A percentile compares a stretch with the other conserved stretches of the same genome.
Conservation (phyloP, 371 early-diverging fungal genomes). For the Racocetra persica region DNA sequence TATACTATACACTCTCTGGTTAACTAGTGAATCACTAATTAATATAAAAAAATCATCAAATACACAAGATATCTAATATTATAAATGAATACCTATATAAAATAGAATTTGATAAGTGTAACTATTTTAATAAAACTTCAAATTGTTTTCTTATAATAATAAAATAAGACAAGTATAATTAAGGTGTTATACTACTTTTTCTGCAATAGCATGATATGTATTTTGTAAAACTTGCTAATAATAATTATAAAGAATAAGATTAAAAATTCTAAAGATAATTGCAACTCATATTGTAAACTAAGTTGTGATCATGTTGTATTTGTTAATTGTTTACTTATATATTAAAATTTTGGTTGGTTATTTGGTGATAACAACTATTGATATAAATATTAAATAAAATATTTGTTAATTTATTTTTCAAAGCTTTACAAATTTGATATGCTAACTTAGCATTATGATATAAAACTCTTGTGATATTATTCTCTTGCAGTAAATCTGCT, state of each 20-base stretch:
- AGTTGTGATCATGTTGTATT: not conserved
- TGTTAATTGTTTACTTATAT: not conserved
- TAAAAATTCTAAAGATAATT: too few species aligned
- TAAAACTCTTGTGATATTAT: not conserved
- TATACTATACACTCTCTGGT: too few species aligned
- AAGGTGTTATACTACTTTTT: not conserved
- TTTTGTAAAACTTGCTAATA: not conserved
- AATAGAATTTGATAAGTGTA: not conserved
- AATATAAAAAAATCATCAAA: conserved; percentile 15
- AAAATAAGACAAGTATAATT: not conserved
- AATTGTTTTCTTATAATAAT: not conserved
- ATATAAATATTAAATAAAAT: not conserved
- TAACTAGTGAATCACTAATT: too few species aligned
- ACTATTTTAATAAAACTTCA: not conserved
- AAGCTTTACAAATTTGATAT: not conserved
- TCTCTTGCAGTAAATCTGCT: not conserved
- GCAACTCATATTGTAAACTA: not conserved
- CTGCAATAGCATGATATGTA: not conserved
- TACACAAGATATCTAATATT: not conserved
- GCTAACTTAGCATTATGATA: not conserved
- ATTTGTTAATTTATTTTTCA: not conserved
- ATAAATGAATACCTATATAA: not conserved
- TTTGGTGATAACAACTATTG: not conserved
- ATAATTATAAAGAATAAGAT: not conserved
- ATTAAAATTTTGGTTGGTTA: not conserved